Evolutionary conservation across 2,329 filamentous ascomycete genomes (phyloP), one percentile per base, ranked within the genome.

Genomic region (Fusarium setosum): DNA sequence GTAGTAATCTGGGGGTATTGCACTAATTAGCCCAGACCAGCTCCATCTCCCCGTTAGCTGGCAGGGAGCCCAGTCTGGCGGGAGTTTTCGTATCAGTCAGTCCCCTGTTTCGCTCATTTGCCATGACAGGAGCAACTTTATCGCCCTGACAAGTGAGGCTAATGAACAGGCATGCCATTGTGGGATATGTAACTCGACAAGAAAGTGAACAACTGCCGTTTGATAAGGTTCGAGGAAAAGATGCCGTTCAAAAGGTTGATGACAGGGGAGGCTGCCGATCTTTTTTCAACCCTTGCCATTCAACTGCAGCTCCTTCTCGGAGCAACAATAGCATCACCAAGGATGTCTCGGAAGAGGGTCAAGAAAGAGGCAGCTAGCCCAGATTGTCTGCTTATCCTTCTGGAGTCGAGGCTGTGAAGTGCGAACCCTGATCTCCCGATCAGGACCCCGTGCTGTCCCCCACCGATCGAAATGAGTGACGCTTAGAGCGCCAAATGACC

Each of bases 381-480:
- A n/a, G n/a, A n/a, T 7, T 29, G 12, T 29, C 26, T 29, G 26
- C 26, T 12, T 29, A 12, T 29, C 26, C 26, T 29, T 29, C 26
- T 29, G 26, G 26, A 29, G 26, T 29, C 26, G 26, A 29, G 12
- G 26, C 26, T 29, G 4, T 29, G 47, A 38, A 18, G 31, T 26
- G 18, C 23, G 38, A 47, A 59, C 61, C 52, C 51, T 51, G 38
- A 53, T 57, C 47, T 54, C 20, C 37, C 11, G 23, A 41, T 41
- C 18, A 23, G 40, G 34, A 29, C 40, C 23, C 12, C 59, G 17
- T 42, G 34, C 42, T 29, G 24, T 20, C 40, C 55, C 53, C 60
- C 53, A 51, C 50, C 38, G 48, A 52, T 65, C 52, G 53, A 69
- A 70, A 65, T 69, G 60, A 40, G 67, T 70, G 62, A 69, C 67